Base-by-base conservation (phyloP, 805 yeast species). In the Cyberlindnera samutprakarnensis region DNA sequence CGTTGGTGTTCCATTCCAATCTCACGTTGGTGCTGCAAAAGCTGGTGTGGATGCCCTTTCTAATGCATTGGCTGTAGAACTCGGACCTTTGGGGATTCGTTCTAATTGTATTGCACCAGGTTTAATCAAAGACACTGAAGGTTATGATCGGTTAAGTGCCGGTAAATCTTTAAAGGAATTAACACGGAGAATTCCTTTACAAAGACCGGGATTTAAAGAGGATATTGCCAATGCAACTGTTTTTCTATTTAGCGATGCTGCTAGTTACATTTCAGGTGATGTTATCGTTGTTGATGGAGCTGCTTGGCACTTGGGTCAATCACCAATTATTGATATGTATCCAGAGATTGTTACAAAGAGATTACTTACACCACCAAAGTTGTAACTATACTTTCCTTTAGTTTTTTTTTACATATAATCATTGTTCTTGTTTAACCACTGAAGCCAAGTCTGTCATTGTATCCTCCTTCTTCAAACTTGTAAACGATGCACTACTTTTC, bases 21-120 rank as follows among this genome's bases (percentile, higher is more conserved):
- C 76, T 6, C 96, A 90, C 49, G 96, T 87, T 4, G 80, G 88
- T 6, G 96, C 96, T 0, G 96, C 96, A 3, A 90, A 90, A 59
- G 95, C 96, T 1, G 97, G 96, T 17, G 70, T 90, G 25, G 97
- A 90, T 54, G 94, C 96, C 4, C 63, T 88, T 23, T 75, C 85
- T 18, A 77, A 80, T 42, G 79, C 87, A 2, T 59, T 88, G 37
- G 94, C 96, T 2, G 92, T 87, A 6, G 97, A 88, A 58, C 65
- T 85, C 33, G 96, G 96, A 1, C 95, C 96, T 2, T 53, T 84
- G 34, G 96, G 96, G 5, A 70, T 88, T 27, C 70, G 92, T 35
- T 70, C 77, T 28, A 88, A 90, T 54, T 75, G 83, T 49, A 72
- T 88, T 45, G 96, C 96, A 3, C 97, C 97, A 0, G 96, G 97